These are phyloP conservation scores for Crithidia thermophila DNA, from an alignment of 208 protist genomes.

Conservation along the genomic window DNA sequence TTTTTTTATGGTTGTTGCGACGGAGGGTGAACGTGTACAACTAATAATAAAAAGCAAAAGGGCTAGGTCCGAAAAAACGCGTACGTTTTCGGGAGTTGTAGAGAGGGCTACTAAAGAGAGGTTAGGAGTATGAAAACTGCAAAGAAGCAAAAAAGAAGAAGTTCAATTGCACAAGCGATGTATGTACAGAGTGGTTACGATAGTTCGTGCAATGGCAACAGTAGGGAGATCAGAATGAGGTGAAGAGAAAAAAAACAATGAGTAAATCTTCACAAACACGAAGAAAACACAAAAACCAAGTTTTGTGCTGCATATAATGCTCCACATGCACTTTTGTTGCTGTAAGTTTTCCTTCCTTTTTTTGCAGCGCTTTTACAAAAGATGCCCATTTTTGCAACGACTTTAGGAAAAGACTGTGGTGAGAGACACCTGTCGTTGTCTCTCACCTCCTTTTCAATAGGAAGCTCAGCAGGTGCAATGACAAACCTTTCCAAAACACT, in stretches of 20 bases:
- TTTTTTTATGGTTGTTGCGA: conserved; percentile 18
- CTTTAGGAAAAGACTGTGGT: too few species aligned
- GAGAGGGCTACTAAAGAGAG: too few species aligned
- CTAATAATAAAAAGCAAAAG: neutral
- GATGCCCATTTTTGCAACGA: too few species aligned
- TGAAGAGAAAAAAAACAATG: neutral
- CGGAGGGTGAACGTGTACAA: too few species aligned
- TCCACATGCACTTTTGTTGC: too few species aligned
- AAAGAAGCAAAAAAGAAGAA: neutral
- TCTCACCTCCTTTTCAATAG: too few species aligned
- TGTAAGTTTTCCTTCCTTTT: too few species aligned
- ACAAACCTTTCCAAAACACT: too few species aligned
- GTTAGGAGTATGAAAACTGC: neutral
- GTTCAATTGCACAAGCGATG: neutral
- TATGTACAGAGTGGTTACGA: neutral
- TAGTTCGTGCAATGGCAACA: neutral
- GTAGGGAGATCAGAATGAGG: neutral
- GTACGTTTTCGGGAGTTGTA: too few species aligned
- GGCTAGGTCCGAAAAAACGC: too few species aligned
- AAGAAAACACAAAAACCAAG: conserved; percentile 9
- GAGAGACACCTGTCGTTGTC: too few species aligned
- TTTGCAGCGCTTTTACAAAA: neutral
- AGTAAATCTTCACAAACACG: neutral
- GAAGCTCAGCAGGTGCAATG: too few species aligned
- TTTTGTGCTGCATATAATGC: neutral